Evolutionary conservation across 352 stramenopile species (phyloP).

Genomic region (Globisporangium middletonii): DNA sequence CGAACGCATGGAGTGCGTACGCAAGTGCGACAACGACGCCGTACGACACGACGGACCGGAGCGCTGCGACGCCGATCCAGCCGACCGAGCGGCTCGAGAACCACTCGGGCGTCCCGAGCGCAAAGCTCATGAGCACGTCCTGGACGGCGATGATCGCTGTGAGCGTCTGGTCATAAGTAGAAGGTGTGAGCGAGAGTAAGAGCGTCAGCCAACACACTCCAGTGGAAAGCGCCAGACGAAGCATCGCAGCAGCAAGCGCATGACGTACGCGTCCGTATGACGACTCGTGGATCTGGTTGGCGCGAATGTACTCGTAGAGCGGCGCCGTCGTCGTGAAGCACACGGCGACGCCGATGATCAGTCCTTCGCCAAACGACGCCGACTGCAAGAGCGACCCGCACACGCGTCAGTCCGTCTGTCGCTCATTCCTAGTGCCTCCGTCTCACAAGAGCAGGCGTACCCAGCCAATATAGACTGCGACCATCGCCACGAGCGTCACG

Average conservation of each 20-base stretch:
- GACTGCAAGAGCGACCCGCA: too few relatives aligned
- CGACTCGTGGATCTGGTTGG: slow-evolving; percentile 76
- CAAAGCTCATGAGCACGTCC: slow-evolving; percentile 85
- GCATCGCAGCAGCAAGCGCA: too few relatives aligned
- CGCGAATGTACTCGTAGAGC: slow-evolving; percentile 76
- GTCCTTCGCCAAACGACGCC: slow-evolving; percentile 59
- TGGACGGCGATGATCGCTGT: slow-evolving; percentile 84
- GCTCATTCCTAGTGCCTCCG: too few relatives aligned
- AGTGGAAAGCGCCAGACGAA: too few relatives aligned
- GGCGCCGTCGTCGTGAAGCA: slow-evolving; percentile 83
- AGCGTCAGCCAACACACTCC: too few relatives aligned
- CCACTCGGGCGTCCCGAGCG: slow-evolving; percentile 77
- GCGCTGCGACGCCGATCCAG: slow-evolving; percentile 67
- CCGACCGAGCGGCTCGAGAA: slow-evolving; percentile 68
- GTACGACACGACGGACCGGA: slow-evolving; percentile 68
- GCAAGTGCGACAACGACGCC: slow-evolving; percentile 62
- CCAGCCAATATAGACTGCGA: slow-evolving; percentile 74
- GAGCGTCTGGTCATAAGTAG: slow-evolving; percentile 68
- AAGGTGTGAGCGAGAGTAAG: too few relatives aligned
- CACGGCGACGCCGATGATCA: slow-evolving; percentile 72
- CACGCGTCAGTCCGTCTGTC: background rate
- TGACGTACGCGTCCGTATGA: slow-evolving; percentile 61
- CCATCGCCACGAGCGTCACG: slow-evolving; percentile 60
- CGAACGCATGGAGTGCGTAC: slow-evolving; percentile 58
- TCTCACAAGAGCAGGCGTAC: slow-evolving; percentile 11